These are phyloP conservation scores for Hibiscus mutabilis DNA, from an alignment of 345 rosid genomes.

Conservation along the genomic window DNA sequence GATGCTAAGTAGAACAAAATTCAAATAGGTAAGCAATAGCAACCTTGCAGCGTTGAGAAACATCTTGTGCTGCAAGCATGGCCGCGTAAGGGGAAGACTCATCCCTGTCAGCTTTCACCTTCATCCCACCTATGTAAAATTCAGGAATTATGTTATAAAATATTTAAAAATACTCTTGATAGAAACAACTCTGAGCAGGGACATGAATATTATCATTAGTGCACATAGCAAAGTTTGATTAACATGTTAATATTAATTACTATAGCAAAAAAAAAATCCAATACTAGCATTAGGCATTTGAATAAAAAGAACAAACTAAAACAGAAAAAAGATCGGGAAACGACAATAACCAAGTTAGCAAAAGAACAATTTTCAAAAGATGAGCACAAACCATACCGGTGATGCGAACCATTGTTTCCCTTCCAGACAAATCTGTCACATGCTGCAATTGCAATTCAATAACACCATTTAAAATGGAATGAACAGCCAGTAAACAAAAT, in stretches of 20 bases:
- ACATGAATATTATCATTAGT: not conserved
- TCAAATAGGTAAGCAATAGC: not conserved
- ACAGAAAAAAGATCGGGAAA: not conserved
- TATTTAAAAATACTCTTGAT: not conserved
- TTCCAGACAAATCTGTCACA: slow-evolving; percentile 76
- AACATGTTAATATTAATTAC: not conserved
- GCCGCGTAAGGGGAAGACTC: not conserved
- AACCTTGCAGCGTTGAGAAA: slow-evolving; percentile 77
- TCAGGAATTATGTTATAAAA: not conserved
- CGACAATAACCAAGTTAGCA: not conserved
- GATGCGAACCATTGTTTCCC: slow-evolving; percentile 2
- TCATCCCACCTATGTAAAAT: slow-evolving; percentile 44
- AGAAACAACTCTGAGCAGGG: not conserved
- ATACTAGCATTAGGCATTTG: not conserved
- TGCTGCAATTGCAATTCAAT: slow-evolving; percentile 38
- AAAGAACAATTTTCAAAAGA: not conserved
- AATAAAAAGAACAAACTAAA: not conserved
- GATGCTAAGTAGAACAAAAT: not conserved
- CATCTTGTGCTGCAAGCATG: slow-evolving; percentile 92
- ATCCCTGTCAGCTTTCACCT: slow-evolving; percentile 1
- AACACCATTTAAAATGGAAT: not conserved
- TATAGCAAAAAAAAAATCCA: not conserved
- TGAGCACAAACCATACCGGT: slow-evolving; percentile 36
- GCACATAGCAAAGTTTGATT: not conserved
- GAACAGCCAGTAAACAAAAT: not conserved